A percentile compares a stretch with the other conserved stretches of the same genome.
These are phyloP conservation scores for Aspergillus piperis DNA, from an alignment of 2,329 filamentous ascomycete genomes.

Conservation along the genomic window DNA sequence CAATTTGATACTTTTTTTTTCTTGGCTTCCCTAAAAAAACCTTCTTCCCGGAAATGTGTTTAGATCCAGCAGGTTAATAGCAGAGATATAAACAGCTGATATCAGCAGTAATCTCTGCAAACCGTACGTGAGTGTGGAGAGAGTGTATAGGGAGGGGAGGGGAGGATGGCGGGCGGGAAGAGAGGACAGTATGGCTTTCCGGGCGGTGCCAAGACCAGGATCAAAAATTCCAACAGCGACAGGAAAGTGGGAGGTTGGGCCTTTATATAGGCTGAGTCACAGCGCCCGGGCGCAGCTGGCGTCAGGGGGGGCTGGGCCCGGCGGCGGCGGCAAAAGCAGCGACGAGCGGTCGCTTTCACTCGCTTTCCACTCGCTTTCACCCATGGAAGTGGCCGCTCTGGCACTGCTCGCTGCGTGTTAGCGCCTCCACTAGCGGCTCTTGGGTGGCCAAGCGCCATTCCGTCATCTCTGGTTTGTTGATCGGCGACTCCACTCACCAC, in stretches of 20 bases:
- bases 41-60: conserved; percentile 24
- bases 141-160: conserved; percentile 26
- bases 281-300: conserved; percentile 25
- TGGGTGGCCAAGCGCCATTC: conserved; percentile 26
- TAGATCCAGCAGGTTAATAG: conserved; percentile 10
- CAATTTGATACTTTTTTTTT: conserved; percentile 14
- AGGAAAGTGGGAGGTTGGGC: conserved; percentile 40
- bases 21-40: conserved; percentile 16
- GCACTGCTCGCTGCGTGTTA: conserved; percentile 14
- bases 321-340: conserved; percentile 43
- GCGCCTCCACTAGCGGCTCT: conserved; percentile 30
- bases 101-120: conserved; percentile 20
- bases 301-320: conserved; percentile 41
- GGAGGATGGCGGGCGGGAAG: conserved; percentile 30
- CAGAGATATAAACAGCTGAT: conserved; percentile 17
- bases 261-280: conserved; percentile 46
- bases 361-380: conserved; percentile 17
- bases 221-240: conserved; percentile 32
- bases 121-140: conserved; percentile 23
- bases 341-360: conserved; percentile 26
- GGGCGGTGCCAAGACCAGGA: conserved; percentile 45
- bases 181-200: conserved; percentile 34
- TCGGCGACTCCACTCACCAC: conserved; percentile 13
- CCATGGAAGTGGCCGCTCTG: conserved; percentile 27
- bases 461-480: conserved; percentile 23